Base-by-base conservation (phyloP, 352 stramenopile genomes). In the Thalassiosira livingstoniorum region DNA sequence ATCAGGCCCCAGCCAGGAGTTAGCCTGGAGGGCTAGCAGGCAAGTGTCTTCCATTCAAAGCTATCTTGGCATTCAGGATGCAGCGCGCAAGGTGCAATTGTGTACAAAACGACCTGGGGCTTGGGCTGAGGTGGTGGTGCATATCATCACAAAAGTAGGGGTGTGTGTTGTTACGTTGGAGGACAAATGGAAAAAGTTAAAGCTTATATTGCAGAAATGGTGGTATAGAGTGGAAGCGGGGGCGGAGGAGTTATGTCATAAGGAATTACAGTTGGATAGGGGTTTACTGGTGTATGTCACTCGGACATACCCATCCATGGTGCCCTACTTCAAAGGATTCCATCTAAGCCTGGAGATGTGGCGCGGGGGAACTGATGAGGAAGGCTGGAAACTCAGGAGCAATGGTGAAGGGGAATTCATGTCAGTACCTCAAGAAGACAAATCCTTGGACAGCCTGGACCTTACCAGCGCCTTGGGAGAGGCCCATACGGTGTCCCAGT, bases 281-380 rank as follows among this genome's bases (percentile, higher is more conserved):
- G 85, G 85, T 2, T 91, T 89, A 45, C 35, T 88, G n/a, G 67
- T 86, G 0, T 84, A 91, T 54, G 63, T 87, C 2, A 68, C 43
- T 0, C 54, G 43, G 29, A 77, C 66, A 13, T 91, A 89, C 37
- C 68, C 63, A 4, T 57, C 13, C 0, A 70, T 88, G 55, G 57
- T 66, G 0, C 86, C 82, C n/a, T 89, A 85, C 43, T 35, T 91
- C 0, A 87, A 89, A 51, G 86, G 86, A 18, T 71, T 91, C 37
- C 75, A 89, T 58, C 27, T 89, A 0, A 81, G 78, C 0, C 27
- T 91, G 0, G 66, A 91, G 42, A 61, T 54, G 21, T 91, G 86
- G 86, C 58, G 79, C 4, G 43, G 21, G n/a, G 58, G 72, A 5
- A 43, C 76, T 7, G 73, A 84, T 43, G 69, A 67, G 0, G 70